Base-by-base conservation (phyloP, 306 rosid species). In the Quercus suber region DNA sequence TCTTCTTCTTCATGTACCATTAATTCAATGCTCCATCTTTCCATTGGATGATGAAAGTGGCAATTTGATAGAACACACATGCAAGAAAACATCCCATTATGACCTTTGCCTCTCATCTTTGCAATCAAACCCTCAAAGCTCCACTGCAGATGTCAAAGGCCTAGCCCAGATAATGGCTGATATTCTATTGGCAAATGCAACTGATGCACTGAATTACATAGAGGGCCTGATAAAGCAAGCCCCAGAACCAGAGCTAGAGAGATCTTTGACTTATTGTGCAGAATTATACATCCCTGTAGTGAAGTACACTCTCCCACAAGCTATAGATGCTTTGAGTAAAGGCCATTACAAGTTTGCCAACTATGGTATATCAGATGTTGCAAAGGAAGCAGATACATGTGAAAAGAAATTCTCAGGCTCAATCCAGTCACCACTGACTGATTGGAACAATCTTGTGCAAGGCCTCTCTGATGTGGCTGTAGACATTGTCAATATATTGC, bases 271-370 rank as follows among this genome's bases (percentile, higher is more conserved):
- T 8, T 81, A 83, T 82, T 93, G 97, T 67, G 98, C 97, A 19
- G 94, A 93, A 75, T 73, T 91, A 52, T 93, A 89, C 69, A 91
- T 93, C 14, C 98, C 93, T 3, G 82, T 89, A 11, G 98, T 93
- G 75, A 93, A 85, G 56, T 93, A 84, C 69, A 93, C 76, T 80
- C 85, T 93, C 1, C 97, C 98, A 6, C 95, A 93, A 70, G 94
- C 97, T 2, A 90, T 91, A 78, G 92, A 93, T 55, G 95, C 97
- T 3, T 73, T 93, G 70, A 72, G 2, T 5, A 87, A 84, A 53
- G 91, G 91, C 43, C 70, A 84, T 69, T 93, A 79, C 78, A 92
- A 92, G 30, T 91, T 93, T 81, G 97, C 97, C 6, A 86, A 79
- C 73, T 90, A 87, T 74, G 90, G 92, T 30, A 83, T 93, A 17